phyloP scores from a whole-genome alignment of 1,284 basidiomycete genomes.

The Ceratobasidium sp. region DNA sequence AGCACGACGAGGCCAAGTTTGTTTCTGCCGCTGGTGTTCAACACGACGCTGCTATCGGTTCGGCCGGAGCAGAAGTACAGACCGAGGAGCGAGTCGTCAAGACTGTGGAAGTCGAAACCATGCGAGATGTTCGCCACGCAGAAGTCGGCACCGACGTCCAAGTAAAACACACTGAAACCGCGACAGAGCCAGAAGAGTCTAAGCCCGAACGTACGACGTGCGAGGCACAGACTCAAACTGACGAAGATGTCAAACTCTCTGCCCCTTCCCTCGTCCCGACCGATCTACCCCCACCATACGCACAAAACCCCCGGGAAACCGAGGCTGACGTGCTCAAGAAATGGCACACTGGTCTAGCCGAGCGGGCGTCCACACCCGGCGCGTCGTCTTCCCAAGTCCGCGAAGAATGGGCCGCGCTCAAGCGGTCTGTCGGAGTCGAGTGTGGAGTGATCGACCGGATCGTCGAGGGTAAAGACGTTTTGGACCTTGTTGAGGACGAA shows the following conservation, averaged over 20 bases:
- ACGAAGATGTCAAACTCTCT: constrained; percentile 48
- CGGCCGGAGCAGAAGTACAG: constrained; percentile 3
- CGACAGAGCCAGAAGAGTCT: constrained; percentile 54
- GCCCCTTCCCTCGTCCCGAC: constrained; percentile 48
- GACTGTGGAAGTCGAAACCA: constrained; percentile 15
- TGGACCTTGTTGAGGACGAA: constrained; percentile 37
- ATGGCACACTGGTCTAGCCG: constrained; percentile 64
- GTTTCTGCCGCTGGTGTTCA: constrained; percentile 11
- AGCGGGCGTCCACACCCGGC: constrained; percentile 50
- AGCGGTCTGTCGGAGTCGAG: constrained; percentile 74
- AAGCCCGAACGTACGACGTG: constrained; percentile 50
- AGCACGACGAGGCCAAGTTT: constrained; percentile 11
- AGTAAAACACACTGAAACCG: constrained; percentile 53
- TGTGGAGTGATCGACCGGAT: constrained; percentile 77
- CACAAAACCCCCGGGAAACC: constrained; percentile 56
- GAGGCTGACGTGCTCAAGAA: constrained; percentile 65
- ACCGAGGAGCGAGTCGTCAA: constrained; percentile 7
- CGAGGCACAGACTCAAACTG: constrained; percentile 69
- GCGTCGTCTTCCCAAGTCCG: constrained; percentile 62
- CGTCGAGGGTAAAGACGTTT: constrained; percentile 53
- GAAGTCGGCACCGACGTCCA: constrained; percentile 22
- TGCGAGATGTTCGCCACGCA: constrained; percentile 10
- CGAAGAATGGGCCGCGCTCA: constrained; percentile 75
- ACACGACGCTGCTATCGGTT: background rate
- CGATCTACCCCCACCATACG: constrained; percentile 73